Base-by-base conservation (phyloP, 2,329 filamentous ascomycete species). In the Neobulgaria alba region DNA sequence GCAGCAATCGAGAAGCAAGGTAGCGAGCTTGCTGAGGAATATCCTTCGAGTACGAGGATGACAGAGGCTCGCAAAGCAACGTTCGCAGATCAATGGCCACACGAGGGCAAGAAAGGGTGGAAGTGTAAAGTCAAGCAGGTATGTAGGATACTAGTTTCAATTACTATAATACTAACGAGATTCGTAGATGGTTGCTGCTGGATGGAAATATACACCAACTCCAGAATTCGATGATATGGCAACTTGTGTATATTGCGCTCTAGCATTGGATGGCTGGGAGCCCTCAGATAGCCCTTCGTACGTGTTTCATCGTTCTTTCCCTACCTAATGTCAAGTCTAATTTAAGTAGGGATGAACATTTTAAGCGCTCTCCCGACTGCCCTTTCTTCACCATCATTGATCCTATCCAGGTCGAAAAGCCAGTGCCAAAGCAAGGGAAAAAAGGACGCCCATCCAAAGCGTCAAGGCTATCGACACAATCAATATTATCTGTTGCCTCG, bases 211-310 rank as follows among this genome's bases (percentile, higher is more conserved):
- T 63, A 93, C 88, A 17, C 89, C 92, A 0, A 85, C 78, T 4
- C 66, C 76, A 32, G 87, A 90, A 32, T 86, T 80, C 10, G 82
- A 92, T 50, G 92, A 98, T 61, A 85, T 90, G 66, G 85, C 86
- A 8, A 92, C 84, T 9, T 98, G 92, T 60, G 74, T 85, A 19
- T 95, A 96, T 64, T 98, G 92, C 66, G 78, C 84, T 42, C 66
- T 96, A 12, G 87, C 83, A 9, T 73, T 98, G 9, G 90, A 96
- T 61, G 88, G 88, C 5, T 98, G 93, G 92, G 92, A 96, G 58
- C 82, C 83, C 1, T 80, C 82, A 44, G 92, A 98, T 61, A 86
- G 94, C 58, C 92, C 92, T 46, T 75, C 83, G 79, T 88, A 61
- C 64, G 82, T 64, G 44, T 56, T 47, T 26, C 19, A 18, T 26